phyloP scores from a whole-genome alignment of 352 stramenopile species.

The Phytophthora niederhauseri region DNA sequence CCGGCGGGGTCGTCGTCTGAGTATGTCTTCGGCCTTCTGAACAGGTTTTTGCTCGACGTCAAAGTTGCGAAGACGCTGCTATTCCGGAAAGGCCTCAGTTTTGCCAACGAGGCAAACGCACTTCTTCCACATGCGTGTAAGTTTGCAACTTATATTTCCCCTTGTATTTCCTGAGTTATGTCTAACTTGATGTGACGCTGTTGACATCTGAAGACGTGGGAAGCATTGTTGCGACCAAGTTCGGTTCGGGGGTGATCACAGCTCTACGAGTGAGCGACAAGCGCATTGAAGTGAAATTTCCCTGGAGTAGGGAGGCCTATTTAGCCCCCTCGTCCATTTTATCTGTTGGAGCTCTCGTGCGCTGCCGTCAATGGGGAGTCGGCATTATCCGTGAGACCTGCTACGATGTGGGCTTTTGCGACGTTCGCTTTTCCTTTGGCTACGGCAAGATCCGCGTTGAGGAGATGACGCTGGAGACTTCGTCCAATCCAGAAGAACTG shows the following conservation, averaged over 20 bases:
- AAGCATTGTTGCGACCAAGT: conserved; percentile 66
- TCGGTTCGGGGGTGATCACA: conserved; percentile 65
- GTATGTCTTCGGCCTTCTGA: conserved; percentile 69
- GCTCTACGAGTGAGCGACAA: conserved; percentile 58
- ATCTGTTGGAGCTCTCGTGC: conserved; percentile 50
- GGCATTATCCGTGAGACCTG: conserved; percentile 68
- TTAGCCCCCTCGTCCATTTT: conserved; percentile 59
- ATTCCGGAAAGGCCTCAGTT: conserved; percentile 61
- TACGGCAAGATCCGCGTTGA: conserved; percentile 63
- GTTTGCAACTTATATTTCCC: conserved; percentile 16
- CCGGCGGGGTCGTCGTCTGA: conserved; percentile 61
- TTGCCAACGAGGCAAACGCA: conserved; percentile 37
- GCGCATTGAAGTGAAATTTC: conserved; percentile 70
- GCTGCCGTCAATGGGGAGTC: conserved; percentile 54
- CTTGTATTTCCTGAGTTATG: neutral
- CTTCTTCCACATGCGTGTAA: conserved; percentile 53
- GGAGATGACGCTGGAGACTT: conserved; percentile 48
- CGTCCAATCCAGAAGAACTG: conserved; percentile 37
- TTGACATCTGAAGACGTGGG: conserved; percentile 49
- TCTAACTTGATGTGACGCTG: neutral
- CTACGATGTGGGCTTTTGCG: conserved; percentile 63
- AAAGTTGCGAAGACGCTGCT: conserved; percentile 72
- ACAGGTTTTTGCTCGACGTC: conserved; percentile 80
- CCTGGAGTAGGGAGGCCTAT: conserved; percentile 69
- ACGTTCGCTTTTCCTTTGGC: conserved; percentile 71